Evolutionary conservation across 805 yeast genomes (phyloP).

Genomic region (Yarrowia osloensis): DNA sequence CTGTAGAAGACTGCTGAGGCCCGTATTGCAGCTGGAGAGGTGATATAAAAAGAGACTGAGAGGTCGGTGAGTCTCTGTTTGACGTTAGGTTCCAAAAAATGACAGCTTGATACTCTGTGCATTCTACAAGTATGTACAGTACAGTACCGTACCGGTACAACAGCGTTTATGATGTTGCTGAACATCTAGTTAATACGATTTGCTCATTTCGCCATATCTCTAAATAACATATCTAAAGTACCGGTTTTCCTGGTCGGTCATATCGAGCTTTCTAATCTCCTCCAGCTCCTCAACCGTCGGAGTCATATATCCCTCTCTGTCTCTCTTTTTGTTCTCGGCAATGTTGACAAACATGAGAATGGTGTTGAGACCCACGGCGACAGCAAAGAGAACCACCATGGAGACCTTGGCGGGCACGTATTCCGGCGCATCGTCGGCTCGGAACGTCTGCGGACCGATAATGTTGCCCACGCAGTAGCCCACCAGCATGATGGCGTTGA

Average conservation of each 20-base stretch:
- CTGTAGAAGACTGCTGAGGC: no score
- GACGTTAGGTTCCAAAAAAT: no score
- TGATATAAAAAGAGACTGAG: no score
- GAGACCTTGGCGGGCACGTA: not conserved
- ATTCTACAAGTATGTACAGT: no score
- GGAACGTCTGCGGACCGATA: not conserved
- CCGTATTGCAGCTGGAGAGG: no score
- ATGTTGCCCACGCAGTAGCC: not conserved
- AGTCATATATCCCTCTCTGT: not conserved
- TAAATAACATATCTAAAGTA: not conserved
- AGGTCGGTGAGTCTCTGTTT: no score
- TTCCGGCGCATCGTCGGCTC: not conserved
- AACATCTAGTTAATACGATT: no score
- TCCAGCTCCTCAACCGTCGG: not conserved
- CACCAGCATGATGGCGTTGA: not conserved
- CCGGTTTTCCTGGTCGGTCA: not conserved
- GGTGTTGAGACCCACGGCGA: not conserved
- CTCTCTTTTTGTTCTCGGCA: not conserved
- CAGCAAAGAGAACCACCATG: not conserved
- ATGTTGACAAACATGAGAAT: not conserved
- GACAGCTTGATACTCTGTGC: no score
- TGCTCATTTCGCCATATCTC: not conserved
- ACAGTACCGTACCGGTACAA: no score
- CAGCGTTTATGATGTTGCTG: no score
- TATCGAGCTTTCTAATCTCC: not conserved